These are phyloP conservation scores for Penicillium turbatum DNA, from an alignment of 495 filamentous ascomycete genomes.

Conservation along the genomic window DNA sequence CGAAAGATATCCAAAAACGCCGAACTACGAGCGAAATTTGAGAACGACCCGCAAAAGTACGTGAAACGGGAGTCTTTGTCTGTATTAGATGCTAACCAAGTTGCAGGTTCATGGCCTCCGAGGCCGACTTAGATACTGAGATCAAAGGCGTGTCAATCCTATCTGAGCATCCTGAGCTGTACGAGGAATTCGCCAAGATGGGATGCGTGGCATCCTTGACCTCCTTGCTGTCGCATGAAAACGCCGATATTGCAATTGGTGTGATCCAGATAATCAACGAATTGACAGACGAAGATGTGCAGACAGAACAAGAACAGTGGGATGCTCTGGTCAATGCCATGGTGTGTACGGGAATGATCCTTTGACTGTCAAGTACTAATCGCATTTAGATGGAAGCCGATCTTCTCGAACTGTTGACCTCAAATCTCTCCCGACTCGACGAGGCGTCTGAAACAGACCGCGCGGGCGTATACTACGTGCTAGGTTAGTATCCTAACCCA, in stretches of 20 bases:
- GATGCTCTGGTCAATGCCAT: slow-evolving; percentile 72
- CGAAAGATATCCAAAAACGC: slow-evolving; percentile 88
- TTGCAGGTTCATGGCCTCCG: slow-evolving; percentile 68
- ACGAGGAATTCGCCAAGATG: slow-evolving; percentile 73
- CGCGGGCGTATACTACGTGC: slow-evolving; percentile 78
- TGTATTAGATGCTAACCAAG: slow-evolving; percentile 5
- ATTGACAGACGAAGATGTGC: slow-evolving; percentile 90
- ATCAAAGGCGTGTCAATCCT: slow-evolving; percentile 87
- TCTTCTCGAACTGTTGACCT: slow-evolving; percentile 73
- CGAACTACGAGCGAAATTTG: slow-evolving; percentile 85
- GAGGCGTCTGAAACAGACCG: slow-evolving; percentile 76
- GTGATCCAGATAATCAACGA: slow-evolving; percentile 88
- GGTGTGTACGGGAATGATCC: slow-evolving; percentile 33
- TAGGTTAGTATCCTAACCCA: slow-evolving; percentile 44
- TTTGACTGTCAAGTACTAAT: slow-evolving; percentile 18
- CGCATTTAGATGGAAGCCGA: slow-evolving; percentile 61
- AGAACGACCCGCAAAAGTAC: slow-evolving; percentile 77
- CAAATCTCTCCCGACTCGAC: slow-evolving; percentile 79
- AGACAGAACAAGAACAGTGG: slow-evolving; percentile 81
- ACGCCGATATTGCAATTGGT: slow-evolving; percentile 93
- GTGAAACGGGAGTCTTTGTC: slow-evolving; percentile 29
- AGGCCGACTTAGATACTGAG: slow-evolving; percentile 87
- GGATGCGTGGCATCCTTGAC: slow-evolving; percentile 75
- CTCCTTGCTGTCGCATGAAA: slow-evolving; percentile 83
- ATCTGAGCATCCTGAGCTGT: slow-evolving; percentile 80